Conservation (phyloP, 164 flowering plant species). For the Sextonia rubra region DNA sequence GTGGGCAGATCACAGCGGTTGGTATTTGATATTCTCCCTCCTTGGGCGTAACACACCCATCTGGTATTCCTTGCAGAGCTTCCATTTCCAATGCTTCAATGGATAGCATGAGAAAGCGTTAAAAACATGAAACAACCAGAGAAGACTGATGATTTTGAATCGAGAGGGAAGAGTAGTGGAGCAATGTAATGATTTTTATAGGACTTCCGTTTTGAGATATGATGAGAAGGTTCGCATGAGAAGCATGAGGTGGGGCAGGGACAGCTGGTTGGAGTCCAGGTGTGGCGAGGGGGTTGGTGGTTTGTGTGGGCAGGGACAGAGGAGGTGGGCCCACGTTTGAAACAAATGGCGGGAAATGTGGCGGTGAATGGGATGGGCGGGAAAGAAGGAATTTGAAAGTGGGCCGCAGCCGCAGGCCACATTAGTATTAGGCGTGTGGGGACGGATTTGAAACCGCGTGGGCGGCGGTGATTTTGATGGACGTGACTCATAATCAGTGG, state of each 20-base stretch:
- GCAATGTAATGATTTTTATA: neutral
- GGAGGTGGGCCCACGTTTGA: neutral
- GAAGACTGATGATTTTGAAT: neutral
- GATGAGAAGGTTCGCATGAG: neutral
- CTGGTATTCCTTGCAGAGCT: conserved; percentile 6
- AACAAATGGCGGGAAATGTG: neutral
- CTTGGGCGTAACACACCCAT: conserved; percentile 31
- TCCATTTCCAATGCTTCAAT: neutral
- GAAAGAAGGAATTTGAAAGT: neutral
- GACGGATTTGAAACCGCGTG: too few relatives aligned
- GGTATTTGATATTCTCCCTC: conserved; percentile 27
- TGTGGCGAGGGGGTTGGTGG: too few relatives aligned
- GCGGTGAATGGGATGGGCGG: conserved; percentile 1
- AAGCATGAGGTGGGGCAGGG: neutral
- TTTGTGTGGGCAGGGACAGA: neutral
- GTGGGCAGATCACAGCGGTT: conserved; percentile 23
- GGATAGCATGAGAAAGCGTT: neutral
- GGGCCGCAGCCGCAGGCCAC: too few relatives aligned
- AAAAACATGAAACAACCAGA: neutral
- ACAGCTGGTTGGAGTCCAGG: neutral
- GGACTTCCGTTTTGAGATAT: neutral
- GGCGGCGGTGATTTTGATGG: too few relatives aligned
- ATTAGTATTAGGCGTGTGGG: too few relatives aligned
- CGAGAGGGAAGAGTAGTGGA: too few relatives aligned
- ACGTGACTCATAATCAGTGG: too few relatives aligned